These are phyloP conservation scores for Penicillium mononematosum DNA, from an alignment of 495 filamentous ascomycete genomes.

Conservation along the genomic window DNA sequence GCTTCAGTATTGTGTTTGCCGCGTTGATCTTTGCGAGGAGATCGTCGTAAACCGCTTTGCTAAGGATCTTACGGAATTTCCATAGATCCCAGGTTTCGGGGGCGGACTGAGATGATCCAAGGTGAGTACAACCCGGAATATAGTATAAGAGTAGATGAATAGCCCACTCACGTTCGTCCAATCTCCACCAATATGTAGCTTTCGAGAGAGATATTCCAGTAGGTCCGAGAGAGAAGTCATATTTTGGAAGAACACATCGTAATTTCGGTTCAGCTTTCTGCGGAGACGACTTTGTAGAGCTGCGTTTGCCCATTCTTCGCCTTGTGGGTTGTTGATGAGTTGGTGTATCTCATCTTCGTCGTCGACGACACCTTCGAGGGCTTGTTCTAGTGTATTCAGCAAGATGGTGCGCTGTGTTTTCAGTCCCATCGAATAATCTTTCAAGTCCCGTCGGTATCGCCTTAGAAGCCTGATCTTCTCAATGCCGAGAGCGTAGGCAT, in stretches of 20 bases:
- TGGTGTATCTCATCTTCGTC: conserved; percentile 14
- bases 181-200: neutral
- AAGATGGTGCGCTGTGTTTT: conserved; percentile 21
- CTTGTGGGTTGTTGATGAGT: conserved; percentile 16
- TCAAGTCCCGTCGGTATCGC: conserved; percentile 24
- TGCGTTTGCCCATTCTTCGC: conserved; percentile 12
- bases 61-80: conserved; percentile 8
- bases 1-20: conserved; percentile 12
- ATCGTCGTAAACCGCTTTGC: conserved; percentile 14
- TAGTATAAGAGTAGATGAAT: too few relatives aligned
- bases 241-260: conserved; percentile 14
- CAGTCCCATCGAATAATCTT: conserved; percentile 15
- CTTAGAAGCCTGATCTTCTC: conserved; percentile 22
- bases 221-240: conserved; percentile 5
- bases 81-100: conserved; percentile 1
- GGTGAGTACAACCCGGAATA: too few relatives aligned
- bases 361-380: conserved; percentile 24
- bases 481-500: conserved; percentile 26
- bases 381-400: conserved; percentile 26
- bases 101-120: too few relatives aligned
- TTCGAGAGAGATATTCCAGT: neutral
- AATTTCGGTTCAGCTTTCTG: conserved; percentile 17
- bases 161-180: too few relatives aligned
- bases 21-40: conserved; percentile 9
- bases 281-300: conserved; percentile 10